A percentile compares a stretch with the other conserved stretches of the same genome.
These are phyloP conservation scores for Chrysoporthe cubensis DNA, from an alignment of 2,329 filamentous ascomycete genomes.

Conservation along the genomic window DNA sequence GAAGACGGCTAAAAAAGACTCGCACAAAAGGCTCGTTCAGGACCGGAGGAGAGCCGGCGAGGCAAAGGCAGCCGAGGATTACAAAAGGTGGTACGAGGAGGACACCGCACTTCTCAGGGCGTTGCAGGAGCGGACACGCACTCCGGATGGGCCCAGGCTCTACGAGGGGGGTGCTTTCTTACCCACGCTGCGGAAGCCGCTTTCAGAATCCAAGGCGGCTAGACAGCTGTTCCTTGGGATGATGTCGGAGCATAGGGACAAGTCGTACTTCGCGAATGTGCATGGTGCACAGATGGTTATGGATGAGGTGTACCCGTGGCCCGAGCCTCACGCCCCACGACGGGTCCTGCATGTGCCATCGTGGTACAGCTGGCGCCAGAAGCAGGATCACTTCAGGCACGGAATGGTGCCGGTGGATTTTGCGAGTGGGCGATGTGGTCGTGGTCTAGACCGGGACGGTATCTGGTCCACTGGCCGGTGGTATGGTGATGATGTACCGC, in stretches of 20 bases:
- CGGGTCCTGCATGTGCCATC: slow-evolving; percentile 17
- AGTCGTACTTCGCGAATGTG: neutral
- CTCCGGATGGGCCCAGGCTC: neutral
- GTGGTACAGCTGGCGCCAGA: slow-evolving; percentile 4
- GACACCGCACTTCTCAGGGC: slow-evolving; percentile 13
- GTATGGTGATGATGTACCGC: neutral
- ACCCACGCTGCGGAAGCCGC: slow-evolving; percentile 1
- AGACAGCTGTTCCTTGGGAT: neutral
- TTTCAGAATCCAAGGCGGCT: neutral
- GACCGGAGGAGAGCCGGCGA: neutral
- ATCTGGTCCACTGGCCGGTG: slow-evolving; percentile 21
- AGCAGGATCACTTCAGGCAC: neutral
- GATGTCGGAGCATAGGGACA: neutral
- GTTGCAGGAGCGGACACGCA: neutral
- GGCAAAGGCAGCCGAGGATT: neutral
- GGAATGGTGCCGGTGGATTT: slow-evolving; percentile 14
- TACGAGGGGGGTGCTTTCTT: slow-evolving; percentile 21
- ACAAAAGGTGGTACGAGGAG: slow-evolving; percentile 20
- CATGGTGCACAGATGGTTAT: neutral
- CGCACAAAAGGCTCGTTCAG: slow-evolving; percentile 8
- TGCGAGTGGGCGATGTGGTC: slow-evolving; percentile 13
- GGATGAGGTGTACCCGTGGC: slow-evolving; percentile 16
- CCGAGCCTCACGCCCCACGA: slow-evolving; percentile 9
- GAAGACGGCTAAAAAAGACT: neutral
- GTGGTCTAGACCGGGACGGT: slow-evolving; percentile 14